Base-by-base conservation (phyloP, 2,329 filamentous ascomycete genomes). In the Monilinia laxa region DNA sequence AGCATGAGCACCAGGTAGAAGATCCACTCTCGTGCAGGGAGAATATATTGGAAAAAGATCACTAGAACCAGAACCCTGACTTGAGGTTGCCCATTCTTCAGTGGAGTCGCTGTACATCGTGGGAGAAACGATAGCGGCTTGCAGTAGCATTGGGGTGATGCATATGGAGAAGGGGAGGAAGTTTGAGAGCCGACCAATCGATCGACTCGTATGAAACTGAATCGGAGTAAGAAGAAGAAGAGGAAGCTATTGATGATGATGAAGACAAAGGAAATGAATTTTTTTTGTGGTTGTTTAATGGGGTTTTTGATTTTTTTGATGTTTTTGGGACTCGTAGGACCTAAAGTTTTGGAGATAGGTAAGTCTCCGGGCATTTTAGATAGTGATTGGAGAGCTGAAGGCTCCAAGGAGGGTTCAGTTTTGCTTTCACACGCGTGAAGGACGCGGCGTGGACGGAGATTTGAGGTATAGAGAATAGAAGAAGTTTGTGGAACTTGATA, bases 401-500 rank as follows among this genome's bases (percentile, higher is more conserved):
- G 57, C 16, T 60, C 57, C 57, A 60, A 60, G 42, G 42, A 60
- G 57, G 2, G 42, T 49, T 49, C 57, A 18, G n/a, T n/a, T 60
- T 49, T 45, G 20, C 49, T 31, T 25, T 60, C 57, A 60, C 42
- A 49, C 57, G 31, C 42, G 28, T 23, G 20, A 28, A 42, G 25
- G 42, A 49, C 42, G 42, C 20, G 57, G 57, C 23, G 42, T 51
- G 58, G 28, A 38, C n/a, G 58, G 58, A 51, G 7, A 18, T 23
- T 2, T 23, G 20, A 47, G 57, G 57, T 12, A 23, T 18, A 42
- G 42, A 49, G 57, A 35, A 14, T 49, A 28, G 28, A 18, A 49
- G 42, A 60, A 45, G 28, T 51, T 60, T 60, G 45, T 60, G 58
- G 58, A 60, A 60, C 58, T 60, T 60, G 58, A 60, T 60, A 60